Conservation (phyloP, 345 rosid genomes). For the Hypericum perforatum region DNA sequence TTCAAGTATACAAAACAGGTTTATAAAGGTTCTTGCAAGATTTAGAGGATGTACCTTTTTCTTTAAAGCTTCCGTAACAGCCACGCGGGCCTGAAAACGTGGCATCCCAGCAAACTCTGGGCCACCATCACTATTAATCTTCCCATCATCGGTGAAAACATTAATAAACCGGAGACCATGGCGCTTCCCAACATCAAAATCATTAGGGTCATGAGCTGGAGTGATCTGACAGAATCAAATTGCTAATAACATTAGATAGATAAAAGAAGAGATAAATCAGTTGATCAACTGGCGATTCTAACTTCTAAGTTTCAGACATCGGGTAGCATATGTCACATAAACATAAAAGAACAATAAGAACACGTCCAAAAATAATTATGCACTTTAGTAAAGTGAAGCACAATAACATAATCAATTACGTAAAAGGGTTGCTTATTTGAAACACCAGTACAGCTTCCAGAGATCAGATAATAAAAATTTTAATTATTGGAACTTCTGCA, state of each 20-base stretch:
- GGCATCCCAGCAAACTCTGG: constrained; percentile 71
- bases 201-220: constrained; percentile 96
- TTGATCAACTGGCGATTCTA: constrained; percentile 5
- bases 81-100: constrained; percentile 82
- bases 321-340: too few relatives aligned
- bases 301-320: background rate
- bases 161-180: constrained; percentile 70
- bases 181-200: constrained; percentile 87
- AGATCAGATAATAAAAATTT: too few relatives aligned
- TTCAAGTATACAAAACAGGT: background rate
- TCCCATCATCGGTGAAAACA: constrained; percentile 88
- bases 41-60: constrained; percentile 33
- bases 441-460: too few relatives aligned
- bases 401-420: too few relatives aligned
- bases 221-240: constrained; percentile 51
- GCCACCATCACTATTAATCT: constrained; percentile 78
- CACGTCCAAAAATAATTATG: too few relatives aligned
- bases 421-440: too few relatives aligned
- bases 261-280: background rate
- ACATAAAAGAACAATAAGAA: too few relatives aligned
- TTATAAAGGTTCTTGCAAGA: background rate
- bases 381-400: too few relatives aligned
- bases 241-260: constrained; percentile 2
- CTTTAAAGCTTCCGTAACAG: constrained; percentile 60
- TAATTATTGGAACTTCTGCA: too few relatives aligned